Conservation (phyloP, 805 yeast species). For the Vanderwaltozyma polyspora region DNA sequence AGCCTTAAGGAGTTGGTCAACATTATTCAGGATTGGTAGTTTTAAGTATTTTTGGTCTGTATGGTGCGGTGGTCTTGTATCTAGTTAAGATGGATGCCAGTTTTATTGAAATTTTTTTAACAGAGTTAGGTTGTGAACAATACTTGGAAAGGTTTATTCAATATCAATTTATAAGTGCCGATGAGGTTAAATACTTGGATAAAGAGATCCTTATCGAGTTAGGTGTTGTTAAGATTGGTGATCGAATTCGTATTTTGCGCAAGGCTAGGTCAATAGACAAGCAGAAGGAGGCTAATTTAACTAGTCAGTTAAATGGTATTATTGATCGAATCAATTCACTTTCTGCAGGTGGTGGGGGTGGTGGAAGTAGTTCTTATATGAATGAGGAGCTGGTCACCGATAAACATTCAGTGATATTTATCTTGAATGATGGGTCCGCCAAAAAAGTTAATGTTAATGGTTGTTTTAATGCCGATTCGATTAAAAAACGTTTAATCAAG, state of each 20-base stretch:
- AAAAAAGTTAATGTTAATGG: slow-evolving; percentile 62
- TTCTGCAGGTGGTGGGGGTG: slow-evolving; percentile 3
- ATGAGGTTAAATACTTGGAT: slow-evolving; percentile 34
- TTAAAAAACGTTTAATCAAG: slow-evolving; percentile 57
- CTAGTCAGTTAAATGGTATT: slow-evolving; percentile 12
- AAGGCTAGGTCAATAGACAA: slow-evolving; percentile 36
- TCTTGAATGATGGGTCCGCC: slow-evolving; percentile 62
- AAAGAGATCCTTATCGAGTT: slow-evolving; percentile 54
- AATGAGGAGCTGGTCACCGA: slow-evolving; percentile 27
- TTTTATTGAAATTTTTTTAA: slow-evolving; percentile 15
- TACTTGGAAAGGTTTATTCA: slow-evolving; percentile 15
- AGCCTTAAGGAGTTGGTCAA: too few relatives aligned
- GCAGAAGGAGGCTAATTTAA: slow-evolving; percentile 4
- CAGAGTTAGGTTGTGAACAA: slow-evolving; percentile 13
- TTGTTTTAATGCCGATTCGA: slow-evolving; percentile 70
- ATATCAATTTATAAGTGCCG: slow-evolving; percentile 13
- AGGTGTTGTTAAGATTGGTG: slow-evolving; percentile 74
- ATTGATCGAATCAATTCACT: slow-evolving; percentile 16
- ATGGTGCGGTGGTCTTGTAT: too few relatives aligned
- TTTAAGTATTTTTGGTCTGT: too few relatives aligned
- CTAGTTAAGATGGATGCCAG: slow-evolving; percentile 4
- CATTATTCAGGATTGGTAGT: too few relatives aligned
- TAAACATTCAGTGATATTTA: slow-evolving; percentile 47
- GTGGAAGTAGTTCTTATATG: not conserved
- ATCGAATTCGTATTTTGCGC: slow-evolving; percentile 56